Conservation (phyloP, 73 alveolate species). For the Uronychia setigera region DNA sequence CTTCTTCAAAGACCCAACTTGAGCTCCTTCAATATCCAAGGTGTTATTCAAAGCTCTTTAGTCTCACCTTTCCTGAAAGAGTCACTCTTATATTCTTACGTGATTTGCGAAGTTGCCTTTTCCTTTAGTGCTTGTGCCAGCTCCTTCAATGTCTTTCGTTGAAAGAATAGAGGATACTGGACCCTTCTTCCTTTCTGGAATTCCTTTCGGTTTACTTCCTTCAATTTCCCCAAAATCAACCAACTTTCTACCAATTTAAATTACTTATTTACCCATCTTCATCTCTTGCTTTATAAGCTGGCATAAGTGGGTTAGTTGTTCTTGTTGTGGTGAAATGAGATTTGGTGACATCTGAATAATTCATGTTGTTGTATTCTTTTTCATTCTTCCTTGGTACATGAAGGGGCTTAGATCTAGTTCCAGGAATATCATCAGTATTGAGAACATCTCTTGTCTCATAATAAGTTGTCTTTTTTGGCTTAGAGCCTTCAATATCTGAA, state of each 20-base stretch:
- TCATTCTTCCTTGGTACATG: slow-evolving; percentile 50
- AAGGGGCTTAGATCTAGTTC: slow-evolving; percentile 80
- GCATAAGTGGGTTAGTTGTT: slow-evolving; percentile 94
- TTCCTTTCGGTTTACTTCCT: slow-evolving; percentile 58
- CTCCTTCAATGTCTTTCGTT: slow-evolving; percentile 70
- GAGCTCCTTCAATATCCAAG: slow-evolving; percentile 86
- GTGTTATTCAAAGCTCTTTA: slow-evolving; percentile 58
- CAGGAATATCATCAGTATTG: slow-evolving; percentile 86
- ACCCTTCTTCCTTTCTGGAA: slow-evolving; percentile 40
- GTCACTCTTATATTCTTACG: slow-evolving; percentile 64
- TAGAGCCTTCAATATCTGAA: slow-evolving; percentile 94
- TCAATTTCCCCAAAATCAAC: slow-evolving; percentile 60
- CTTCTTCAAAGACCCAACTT: slow-evolving; percentile 81
- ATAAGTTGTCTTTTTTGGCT: slow-evolving; percentile 81
- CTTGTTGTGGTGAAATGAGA: slow-evolving; percentile 69
- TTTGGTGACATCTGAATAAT: slow-evolving; percentile 69
- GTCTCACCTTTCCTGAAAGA: neutral
- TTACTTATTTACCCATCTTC: slow-evolving; percentile 61
- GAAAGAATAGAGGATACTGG: slow-evolving; percentile 17
- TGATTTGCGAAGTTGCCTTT: slow-evolving; percentile 38
- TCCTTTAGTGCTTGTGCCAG: slow-evolving; percentile 66
- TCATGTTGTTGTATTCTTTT: slow-evolving; percentile 28
- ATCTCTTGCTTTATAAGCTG: slow-evolving; percentile 72
- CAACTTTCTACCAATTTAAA: neutral
- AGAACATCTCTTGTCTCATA: slow-evolving; percentile 82